phyloP scores from a whole-genome alignment of 2,329 filamentous ascomycete species.

The Huntiella moniliformis region DNA sequence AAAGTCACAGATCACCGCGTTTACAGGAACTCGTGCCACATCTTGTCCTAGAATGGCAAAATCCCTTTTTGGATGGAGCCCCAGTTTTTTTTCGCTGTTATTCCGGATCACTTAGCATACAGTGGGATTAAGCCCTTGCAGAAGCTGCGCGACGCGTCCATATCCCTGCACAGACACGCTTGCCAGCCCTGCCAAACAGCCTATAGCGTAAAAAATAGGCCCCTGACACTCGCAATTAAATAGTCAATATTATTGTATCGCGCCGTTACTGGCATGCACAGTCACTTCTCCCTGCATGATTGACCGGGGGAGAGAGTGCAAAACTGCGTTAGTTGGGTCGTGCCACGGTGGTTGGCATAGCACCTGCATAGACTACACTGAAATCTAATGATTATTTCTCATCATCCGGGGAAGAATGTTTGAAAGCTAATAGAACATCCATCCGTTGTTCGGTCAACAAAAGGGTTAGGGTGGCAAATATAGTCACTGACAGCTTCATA shows the following conservation, averaged over 20 bases:
- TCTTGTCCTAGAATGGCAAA: constrained; percentile 15
- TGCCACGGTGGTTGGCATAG: neutral
- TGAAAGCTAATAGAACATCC: too few relatives aligned
- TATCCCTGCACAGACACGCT: too few relatives aligned
- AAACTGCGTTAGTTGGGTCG: too few relatives aligned
- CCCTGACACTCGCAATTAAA: too few relatives aligned
- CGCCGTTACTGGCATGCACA: too few relatives aligned
- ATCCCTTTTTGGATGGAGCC: constrained; percentile 13
- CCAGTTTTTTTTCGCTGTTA: constrained; percentile 7
- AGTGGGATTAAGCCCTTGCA: constrained; percentile 4
- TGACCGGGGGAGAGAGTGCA: constrained; percentile 1
- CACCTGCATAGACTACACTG: neutral
- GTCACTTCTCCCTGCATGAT: constrained; percentile 3
- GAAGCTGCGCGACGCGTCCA: neutral
- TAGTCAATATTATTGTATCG: too few relatives aligned
- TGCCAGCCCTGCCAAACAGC: too few relatives aligned
- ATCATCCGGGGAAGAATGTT: too few relatives aligned
- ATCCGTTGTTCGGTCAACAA: too few relatives aligned
- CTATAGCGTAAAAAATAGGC: too few relatives aligned
- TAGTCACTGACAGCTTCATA: too few relatives aligned
- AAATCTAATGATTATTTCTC: neutral
- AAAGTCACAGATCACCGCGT: constrained; percentile 31
- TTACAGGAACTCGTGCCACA: neutral
- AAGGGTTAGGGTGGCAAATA: constrained; percentile 5
- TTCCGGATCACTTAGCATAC: constrained; percentile 4